Evolutionary conservation across 768 basidiomycete species (phyloP).

Genomic region (Tylopilus rubrobrunneus): DNA sequence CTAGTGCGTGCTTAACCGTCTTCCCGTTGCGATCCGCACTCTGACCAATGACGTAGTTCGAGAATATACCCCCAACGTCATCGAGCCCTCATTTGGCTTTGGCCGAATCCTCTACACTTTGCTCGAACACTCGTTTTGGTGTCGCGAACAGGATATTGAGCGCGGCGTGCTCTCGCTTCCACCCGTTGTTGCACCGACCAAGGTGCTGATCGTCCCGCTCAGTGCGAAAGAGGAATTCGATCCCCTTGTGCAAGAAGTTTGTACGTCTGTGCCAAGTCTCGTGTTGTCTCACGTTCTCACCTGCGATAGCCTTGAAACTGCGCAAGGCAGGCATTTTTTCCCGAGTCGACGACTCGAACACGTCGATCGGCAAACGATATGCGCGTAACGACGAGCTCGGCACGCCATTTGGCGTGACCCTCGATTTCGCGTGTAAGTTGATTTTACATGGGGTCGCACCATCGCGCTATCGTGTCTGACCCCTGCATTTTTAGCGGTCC

Average conservation of each 20-base stretch:
- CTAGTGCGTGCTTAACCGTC: constrained; percentile 46
- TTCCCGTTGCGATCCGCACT: constrained; percentile 9
- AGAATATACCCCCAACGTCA: constrained; percentile 96
- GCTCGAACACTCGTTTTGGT: constrained; percentile 96
- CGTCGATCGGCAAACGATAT: constrained; percentile 95
- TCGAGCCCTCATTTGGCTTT: constrained; percentile 97
- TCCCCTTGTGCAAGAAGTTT: constrained; percentile 83
- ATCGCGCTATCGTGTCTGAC: not conserved
- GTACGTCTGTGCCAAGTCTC: constrained; percentile 51
- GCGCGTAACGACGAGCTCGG: constrained; percentile 98
- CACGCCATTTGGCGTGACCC: constrained; percentile 93
- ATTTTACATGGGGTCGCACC: too few species aligned
- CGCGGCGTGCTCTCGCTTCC: constrained; percentile 89
- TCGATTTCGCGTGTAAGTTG: constrained; percentile 82
- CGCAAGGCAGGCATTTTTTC: constrained; percentile 87
- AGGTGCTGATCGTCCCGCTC: constrained; percentile 93
- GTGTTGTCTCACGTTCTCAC: not conserved
- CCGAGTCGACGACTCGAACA: constrained; percentile 93
- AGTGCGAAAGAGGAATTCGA: constrained; percentile 81
- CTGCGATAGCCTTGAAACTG: constrained; percentile 68
- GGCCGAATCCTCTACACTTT: constrained; percentile 93
- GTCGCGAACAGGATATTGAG: constrained; percentile 85
- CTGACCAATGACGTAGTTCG: constrained; percentile 57
- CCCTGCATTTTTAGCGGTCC: constrained; percentile 53
- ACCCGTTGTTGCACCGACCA: constrained; percentile 87